A percentile compares a stretch with the other conserved stretches of the same genome.
These are phyloP conservation scores for Singerocomus inundabilis DNA, from an alignment of 1,284 basidiomycete genomes.

Conservation along the genomic window DNA sequence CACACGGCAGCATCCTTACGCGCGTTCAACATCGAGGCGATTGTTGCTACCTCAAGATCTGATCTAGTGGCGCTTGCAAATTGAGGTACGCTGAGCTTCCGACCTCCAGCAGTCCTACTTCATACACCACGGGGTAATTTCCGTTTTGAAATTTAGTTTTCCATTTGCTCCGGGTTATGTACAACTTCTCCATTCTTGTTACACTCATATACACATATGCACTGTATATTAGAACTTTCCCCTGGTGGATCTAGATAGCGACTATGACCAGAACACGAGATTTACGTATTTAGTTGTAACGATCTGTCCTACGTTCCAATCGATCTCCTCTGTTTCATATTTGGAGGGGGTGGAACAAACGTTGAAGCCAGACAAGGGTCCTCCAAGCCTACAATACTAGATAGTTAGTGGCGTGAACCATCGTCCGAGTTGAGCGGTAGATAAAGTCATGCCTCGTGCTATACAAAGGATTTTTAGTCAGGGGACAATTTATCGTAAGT, in stretches of 20 bases:
- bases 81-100: neutral
- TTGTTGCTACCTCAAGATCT: conserved; percentile 20
- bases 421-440: neutral
- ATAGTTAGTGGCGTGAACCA: too few relatives aligned
- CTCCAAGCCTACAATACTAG: neutral
- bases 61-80: neutral
- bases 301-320: neutral
- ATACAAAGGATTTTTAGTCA: neutral
- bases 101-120: neutral
- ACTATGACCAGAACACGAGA: conserved; percentile 1
- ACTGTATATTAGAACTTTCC: neutral
- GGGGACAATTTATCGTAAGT: neutral
- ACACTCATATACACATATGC: neutral
- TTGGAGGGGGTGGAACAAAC: neutral
- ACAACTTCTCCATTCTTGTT: neutral
- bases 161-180: neutral
- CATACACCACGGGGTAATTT: neutral
- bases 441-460: neutral
- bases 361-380: neutral
- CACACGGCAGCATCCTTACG: conserved; percentile 21
- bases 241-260: conserved; percentile 2
- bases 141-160: neutral
- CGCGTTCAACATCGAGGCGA: conserved; percentile 13
- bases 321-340: neutral
- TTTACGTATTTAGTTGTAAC: neutral